phyloP scores from a whole-genome alignment of 2,329 filamentous ascomycete genomes.

The Penicillium sp. region DNA sequence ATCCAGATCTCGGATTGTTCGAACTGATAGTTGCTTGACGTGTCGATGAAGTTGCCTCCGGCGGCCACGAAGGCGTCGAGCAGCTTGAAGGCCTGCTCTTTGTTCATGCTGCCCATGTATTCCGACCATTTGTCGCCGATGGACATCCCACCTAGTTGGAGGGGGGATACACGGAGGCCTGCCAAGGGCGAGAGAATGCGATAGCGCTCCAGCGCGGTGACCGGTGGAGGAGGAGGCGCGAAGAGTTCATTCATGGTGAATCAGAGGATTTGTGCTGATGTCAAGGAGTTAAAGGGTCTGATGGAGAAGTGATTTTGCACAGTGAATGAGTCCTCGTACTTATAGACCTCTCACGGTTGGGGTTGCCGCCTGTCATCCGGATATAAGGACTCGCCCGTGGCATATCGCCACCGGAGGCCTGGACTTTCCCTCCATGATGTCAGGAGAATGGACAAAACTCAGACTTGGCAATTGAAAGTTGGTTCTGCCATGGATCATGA shows the following conservation, averaged over 20 bases:
- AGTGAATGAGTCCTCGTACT: too few relatives aligned
- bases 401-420: too few relatives aligned
- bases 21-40: conserved; percentile 63
- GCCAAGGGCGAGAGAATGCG: conserved; percentile 64
- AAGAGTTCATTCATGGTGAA: conserved; percentile 30
- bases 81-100: conserved; percentile 59
- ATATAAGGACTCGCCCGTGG: too few relatives aligned
- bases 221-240: conserved; percentile 40
- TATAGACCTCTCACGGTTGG: too few relatives aligned
- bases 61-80: conserved; percentile 63
- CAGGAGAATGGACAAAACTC: too few relatives aligned
- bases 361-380: too few relatives aligned
- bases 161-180: conserved; percentile 61
- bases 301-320: background rate
- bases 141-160: conserved; percentile 43
- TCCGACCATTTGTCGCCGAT: conserved; percentile 41
- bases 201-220: conserved; percentile 45
- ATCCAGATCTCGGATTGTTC: conserved; percentile 63
- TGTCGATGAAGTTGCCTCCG: conserved; percentile 72
- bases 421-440: too few relatives aligned
- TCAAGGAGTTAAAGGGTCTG: too few relatives aligned
- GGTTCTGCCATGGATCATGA: too few relatives aligned
- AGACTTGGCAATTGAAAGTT: too few relatives aligned
- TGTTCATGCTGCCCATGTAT: conserved; percentile 62
- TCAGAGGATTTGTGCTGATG: background rate